A percentile compares a stretch with the other conserved stretches of the same genome.
phyloP scores from a whole-genome alignment of 306 rosid genomes.

The Pterocarpus santalinus region DNA sequence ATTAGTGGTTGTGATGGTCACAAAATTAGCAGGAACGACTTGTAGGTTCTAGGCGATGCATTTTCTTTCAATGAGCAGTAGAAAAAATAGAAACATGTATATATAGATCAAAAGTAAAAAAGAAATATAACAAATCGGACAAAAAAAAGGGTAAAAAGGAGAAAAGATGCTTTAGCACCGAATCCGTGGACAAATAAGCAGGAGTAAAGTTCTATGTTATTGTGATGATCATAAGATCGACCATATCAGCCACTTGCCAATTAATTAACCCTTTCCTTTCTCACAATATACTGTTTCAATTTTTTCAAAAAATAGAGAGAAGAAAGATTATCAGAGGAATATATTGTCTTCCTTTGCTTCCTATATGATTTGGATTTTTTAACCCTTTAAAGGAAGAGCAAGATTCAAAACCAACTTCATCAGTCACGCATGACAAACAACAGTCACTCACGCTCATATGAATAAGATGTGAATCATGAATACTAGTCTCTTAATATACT shows the following conservation, averaged over 20 bases:
- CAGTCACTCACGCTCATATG: constrained; percentile 44
- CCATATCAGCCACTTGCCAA: constrained; percentile 47
- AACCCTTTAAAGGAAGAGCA: background rate
- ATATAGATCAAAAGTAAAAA: background rate
- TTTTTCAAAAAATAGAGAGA: background rate
- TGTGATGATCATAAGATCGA: constrained; percentile 49
- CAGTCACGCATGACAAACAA: constrained; percentile 43
- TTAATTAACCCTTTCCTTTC: constrained; percentile 32
- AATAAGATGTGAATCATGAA: constrained; percentile 40
- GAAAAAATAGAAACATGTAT: background rate
- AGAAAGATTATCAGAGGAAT: constrained; percentile 5
- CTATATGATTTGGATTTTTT: background rate
- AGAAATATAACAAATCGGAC: background rate
- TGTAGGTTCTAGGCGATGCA: constrained; percentile 5
- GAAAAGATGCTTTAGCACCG: constrained; percentile 56
- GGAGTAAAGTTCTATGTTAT: constrained; percentile 35
- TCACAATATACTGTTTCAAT: constrained; percentile 16
- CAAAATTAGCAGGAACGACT: constrained; percentile 20
- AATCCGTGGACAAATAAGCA: constrained; percentile 42
- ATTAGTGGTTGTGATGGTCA: constrained; percentile 25
- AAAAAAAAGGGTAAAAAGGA: background rate
- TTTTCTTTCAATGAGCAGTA: constrained; percentile 1
- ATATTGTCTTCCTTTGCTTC: constrained; percentile 21
- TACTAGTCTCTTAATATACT: constrained; percentile 17
- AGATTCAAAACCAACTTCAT: constrained; percentile 40